phyloP scores from a whole-genome alignment of 768 basidiomycete genomes.

The Naganishia friedmannii region DNA sequence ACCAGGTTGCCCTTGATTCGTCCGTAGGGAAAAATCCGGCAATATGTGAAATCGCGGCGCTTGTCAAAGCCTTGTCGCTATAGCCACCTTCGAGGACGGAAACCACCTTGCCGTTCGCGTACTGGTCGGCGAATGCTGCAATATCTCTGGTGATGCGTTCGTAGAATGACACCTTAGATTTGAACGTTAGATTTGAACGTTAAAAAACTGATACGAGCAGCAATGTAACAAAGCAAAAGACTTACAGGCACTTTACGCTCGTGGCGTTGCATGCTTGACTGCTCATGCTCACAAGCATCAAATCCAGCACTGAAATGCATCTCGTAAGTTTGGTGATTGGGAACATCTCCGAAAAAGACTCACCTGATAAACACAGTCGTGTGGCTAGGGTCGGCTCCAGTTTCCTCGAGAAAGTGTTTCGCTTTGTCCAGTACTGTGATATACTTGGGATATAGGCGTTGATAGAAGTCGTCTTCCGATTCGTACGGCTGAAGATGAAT shows the following conservation, averaged over 20 bases:
- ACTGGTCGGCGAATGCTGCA: slow-evolving; percentile 62
- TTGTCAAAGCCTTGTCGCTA: slow-evolving; percentile 79
- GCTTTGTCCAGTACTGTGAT: slow-evolving; percentile 69
- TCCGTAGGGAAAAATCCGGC: slow-evolving; percentile 58
- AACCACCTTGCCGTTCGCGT: slow-evolving; percentile 68
- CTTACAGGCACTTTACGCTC: slow-evolving; percentile 72
- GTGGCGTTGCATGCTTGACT: slow-evolving; percentile 85
- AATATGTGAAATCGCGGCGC: slow-evolving; percentile 78
- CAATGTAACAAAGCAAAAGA: background rate
- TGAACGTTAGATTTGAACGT: background rate
- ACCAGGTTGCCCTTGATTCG: background rate
- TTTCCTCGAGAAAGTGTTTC: slow-evolving; percentile 65
- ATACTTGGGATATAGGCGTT: slow-evolving; percentile 65
- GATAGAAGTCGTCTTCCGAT: slow-evolving; percentile 72
- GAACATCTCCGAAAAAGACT: slow-evolving; percentile 22
- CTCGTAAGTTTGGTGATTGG: background rate
- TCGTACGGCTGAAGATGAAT: slow-evolving; percentile 73
- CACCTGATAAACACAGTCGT: slow-evolving; percentile 84
- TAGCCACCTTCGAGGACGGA: slow-evolving; percentile 96
- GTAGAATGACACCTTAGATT: slow-evolving; percentile 67
- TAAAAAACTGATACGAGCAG: background rate
- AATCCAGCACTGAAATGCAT: slow-evolving; percentile 70
- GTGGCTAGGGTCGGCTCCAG: slow-evolving; percentile 62
- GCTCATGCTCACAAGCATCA: slow-evolving; percentile 91
- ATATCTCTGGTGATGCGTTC: slow-evolving; percentile 75